Evolutionary conservation across 2,329 filamentous ascomycete genomes (phyloP).

Genomic region (Truncatella angustata): DNA sequence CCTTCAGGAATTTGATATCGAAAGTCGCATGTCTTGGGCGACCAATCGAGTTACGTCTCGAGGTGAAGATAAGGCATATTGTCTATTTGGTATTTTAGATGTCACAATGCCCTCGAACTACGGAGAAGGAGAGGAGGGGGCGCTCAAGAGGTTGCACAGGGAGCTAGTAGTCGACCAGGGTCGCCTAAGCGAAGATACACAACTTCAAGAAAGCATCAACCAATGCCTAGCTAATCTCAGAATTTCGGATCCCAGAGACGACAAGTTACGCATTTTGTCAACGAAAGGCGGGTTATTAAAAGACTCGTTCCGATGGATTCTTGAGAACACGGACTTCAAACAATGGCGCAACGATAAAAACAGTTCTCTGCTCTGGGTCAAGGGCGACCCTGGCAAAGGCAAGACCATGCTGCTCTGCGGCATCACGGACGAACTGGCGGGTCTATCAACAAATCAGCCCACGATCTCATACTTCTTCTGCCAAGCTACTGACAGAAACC

Average conservation of each 20-base stretch:
- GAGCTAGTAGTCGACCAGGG: too few species aligned
- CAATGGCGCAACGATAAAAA: conserved; percentile 21
- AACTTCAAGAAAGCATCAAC: too few species aligned
- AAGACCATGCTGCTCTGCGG: conserved; percentile 34
- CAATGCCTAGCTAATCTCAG: conserved; percentile 15
- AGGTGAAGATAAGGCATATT: not conserved
- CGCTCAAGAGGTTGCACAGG: too few species aligned
- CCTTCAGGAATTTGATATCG: not conserved
- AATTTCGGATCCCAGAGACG: conserved; percentile 16
- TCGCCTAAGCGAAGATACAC: too few species aligned
- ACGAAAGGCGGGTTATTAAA: conserved; percentile 23
- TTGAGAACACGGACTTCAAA: conserved; percentile 24
- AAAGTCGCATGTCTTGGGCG: not conserved
- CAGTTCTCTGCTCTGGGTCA: conserved; percentile 23
- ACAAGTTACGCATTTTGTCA: conserved; percentile 18
- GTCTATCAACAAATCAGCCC: too few species aligned
- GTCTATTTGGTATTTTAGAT: not conserved
- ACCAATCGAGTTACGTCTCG: not conserved
- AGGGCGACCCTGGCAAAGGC: too few species aligned
- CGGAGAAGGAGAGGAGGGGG: not conserved
- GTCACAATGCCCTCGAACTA: not conserved
- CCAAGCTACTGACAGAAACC: conserved; percentile 25
- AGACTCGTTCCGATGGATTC: conserved; percentile 32
- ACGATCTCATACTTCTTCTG: conserved; percentile 32
- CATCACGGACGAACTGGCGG: conserved; percentile 25